These are phyloP conservation scores for Neonectria punicea DNA, from an alignment of 2,329 filamentous ascomycete genomes.

Conservation along the genomic window DNA sequence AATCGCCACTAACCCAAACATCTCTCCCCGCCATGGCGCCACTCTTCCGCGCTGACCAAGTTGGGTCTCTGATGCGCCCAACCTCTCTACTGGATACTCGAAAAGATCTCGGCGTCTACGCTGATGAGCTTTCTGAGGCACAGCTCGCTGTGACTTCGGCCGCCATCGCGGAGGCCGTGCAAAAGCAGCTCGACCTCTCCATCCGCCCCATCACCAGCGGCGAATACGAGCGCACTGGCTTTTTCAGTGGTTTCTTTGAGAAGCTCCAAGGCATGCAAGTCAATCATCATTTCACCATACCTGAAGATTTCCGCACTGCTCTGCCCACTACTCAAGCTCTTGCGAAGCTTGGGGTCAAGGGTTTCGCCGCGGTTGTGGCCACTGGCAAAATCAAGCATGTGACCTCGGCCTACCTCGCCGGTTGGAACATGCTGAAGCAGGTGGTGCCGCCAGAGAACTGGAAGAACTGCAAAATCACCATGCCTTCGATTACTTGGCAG, in stretches of 20 bases:
- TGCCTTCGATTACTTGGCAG: slow-evolving; percentile 3
- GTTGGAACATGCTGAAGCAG: no score
- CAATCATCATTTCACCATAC: not conserved
- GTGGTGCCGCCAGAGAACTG: not conserved
- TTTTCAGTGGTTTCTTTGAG: slow-evolving; percentile 15
- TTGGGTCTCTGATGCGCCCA: no score
- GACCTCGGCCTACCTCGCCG: not conserved
- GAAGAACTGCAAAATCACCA: slow-evolving; percentile 7
- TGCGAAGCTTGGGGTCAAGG: no score
- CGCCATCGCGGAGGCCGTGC: slow-evolving; percentile 2
- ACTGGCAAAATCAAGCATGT: no score
- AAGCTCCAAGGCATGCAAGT: not conserved
- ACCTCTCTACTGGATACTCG: no score
- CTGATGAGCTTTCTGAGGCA: no score
- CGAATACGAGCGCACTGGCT: slow-evolving; percentile 9
- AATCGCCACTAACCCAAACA: no score
- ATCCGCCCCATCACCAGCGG: slow-evolving; percentile 11
- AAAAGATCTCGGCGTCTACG: no score
- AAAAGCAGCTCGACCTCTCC: slow-evolving; percentile 9
- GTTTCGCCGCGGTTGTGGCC: no score
- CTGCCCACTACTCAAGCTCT: not conserved
- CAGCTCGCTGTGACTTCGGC: no score
- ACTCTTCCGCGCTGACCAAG: no score
- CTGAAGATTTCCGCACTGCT: not conserved
- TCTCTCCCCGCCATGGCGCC: no score